Evolutionary conservation across 2,329 filamentous ascomycete genomes (phyloP), one percentile per base, ranked within the genome.

Genomic region (Ascochyta clinopodiicola): DNA sequence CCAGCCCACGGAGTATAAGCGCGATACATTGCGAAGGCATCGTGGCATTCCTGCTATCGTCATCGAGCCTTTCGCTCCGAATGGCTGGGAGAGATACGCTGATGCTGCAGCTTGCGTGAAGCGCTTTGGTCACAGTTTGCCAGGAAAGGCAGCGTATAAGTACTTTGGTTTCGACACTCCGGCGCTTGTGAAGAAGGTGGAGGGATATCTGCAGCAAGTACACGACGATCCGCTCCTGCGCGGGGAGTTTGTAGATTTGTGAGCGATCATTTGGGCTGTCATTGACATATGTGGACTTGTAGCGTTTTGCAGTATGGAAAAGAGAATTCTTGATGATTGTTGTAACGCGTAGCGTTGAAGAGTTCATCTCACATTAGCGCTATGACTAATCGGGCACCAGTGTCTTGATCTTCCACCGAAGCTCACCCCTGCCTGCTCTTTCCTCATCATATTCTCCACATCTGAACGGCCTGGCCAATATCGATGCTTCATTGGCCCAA

Each of bases 41-140:
- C 61, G 56, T 1, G 59, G 64, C 12, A 74, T 79, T 2, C 81
- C 82, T 0, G 72, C 78, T 1, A 81, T 88, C 15, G 82, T 86
- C 4, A 83, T 88, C 38, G 86, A 88, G 70, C 82, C 84, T 0
- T 87, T 85, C 64, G 78, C 81, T 1, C 76, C 80, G 1, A 82
- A 82, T 55, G 83, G 84, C 0, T 87, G 84, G 84, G 85, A 86
- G 72, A 70, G 84, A 19, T 87, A 86, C 62, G 84, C 84, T 0
- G 81, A 86, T 67, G 84, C 84, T 0, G 82, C 80, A 1, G 78
- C 78, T 55, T 81, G 77, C 43, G 81, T 86, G 79, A 77, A 77
- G 39, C 74, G 75, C 0, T 87, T 86, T 59, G 84, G 84, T 0
- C 82, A 86, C 64, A 82, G 78, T 15, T 66, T 86, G 39, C 84